phyloP scores from a whole-genome alignment of 2,329 filamentous ascomycete species.

The Aciculosporium take region DNA sequence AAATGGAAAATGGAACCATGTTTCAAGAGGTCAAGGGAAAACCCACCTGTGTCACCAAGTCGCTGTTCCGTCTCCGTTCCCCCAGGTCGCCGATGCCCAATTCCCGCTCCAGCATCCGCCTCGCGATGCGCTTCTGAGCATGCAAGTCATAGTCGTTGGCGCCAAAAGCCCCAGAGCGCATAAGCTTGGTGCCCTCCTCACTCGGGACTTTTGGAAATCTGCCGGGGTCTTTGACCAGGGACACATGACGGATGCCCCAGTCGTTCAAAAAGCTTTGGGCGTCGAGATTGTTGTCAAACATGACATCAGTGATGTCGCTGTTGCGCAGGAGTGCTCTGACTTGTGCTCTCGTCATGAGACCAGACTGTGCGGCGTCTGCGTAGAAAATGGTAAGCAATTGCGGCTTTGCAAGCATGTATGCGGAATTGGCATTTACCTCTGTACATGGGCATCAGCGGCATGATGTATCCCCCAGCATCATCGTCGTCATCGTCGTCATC shows the following conservation, averaged over 20 bases:
- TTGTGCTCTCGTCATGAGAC: conserved; percentile 22
- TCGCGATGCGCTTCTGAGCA: conserved; percentile 46
- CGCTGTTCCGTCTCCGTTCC: conserved; percentile 44
- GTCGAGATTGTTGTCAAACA: conserved; percentile 24
- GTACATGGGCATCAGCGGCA: conserved; percentile 17
- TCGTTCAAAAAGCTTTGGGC: conserved; percentile 21
- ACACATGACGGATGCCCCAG: conserved; percentile 30
- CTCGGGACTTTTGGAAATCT: conserved; percentile 76
- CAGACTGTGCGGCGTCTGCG: conserved; percentile 14
- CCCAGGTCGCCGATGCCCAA: conserved; percentile 53
- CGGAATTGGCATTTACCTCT: conserved; percentile 13
- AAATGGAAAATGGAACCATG: no score
- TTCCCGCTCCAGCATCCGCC: conserved; percentile 67
- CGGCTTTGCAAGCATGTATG: neutral
- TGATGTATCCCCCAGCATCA: no score
- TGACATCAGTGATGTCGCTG: conserved; percentile 21
- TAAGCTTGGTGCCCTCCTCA: conserved; percentile 59
- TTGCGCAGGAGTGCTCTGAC: conserved; percentile 26
- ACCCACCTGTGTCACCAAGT: conserved; percentile 52
- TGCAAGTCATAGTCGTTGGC: conserved; percentile 41
- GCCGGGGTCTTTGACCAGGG: conserved; percentile 32
- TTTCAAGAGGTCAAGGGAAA: no score
- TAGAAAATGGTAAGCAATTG: conserved; percentile 2
- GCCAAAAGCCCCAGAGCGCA: conserved; percentile 73
- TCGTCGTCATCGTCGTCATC: conserved; percentile 13